phyloP scores from a whole-genome alignment of 1,284 basidiomycete genomes.

The Rhodotorula sp. region DNA sequence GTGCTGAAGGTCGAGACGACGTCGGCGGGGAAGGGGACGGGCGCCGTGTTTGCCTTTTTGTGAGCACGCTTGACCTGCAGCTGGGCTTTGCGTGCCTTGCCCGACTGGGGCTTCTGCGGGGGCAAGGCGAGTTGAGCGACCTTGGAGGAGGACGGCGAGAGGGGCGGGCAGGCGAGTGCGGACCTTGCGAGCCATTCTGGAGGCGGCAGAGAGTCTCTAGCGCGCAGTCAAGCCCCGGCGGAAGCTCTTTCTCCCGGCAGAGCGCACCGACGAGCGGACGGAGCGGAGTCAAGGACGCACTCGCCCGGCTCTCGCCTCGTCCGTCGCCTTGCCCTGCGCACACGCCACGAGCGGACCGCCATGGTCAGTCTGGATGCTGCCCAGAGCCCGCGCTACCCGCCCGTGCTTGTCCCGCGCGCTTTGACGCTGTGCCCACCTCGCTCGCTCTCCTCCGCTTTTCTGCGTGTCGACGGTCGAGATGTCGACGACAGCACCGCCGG shows the following conservation, averaged over 20 bases:
- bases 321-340: no score
- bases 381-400: no score
- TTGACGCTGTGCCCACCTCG: no score
- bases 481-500: background rate
- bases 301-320: no score
- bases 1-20: conserved; percentile 12
- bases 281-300: no score
- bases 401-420: no score
- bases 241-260: no score
- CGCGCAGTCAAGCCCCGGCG: no score
- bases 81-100: conserved; percentile 49
- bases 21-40: conserved; percentile 48
- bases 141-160: background rate
- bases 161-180: background rate
- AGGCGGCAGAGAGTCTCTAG: background rate
- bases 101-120: conserved; percentile 29
- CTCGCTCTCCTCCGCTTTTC: background rate
- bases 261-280: no score
- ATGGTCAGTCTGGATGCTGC: no score
- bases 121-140: background rate
- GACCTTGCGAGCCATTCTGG: conserved; percentile 1
- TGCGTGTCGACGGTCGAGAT: background rate
- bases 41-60: conserved; percentile 68
- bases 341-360: no score
- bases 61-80: conserved; percentile 73